Conservation (phyloP, 768 basidiomycete species). For the Floccularia luteovirens region DNA sequence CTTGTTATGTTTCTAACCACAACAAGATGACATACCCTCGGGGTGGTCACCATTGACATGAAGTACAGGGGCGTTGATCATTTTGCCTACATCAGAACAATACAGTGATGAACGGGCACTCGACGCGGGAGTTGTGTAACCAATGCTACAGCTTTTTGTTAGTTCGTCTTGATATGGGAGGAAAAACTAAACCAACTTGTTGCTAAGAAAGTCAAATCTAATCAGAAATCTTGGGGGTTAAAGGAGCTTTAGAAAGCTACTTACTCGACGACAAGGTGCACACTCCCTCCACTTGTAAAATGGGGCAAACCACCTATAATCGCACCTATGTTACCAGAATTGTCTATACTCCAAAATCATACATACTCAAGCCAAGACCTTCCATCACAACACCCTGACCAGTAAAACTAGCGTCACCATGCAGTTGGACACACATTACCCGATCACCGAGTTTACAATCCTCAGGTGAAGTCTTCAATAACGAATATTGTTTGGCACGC, state of each 20-base stretch:
- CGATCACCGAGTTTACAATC: constrained; percentile 54
- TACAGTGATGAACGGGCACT: constrained; percentile 81
- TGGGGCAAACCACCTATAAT: constrained; percentile 75
- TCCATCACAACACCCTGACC: constrained; percentile 93
- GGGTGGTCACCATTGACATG: constrained; percentile 92
- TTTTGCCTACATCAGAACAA: constrained; percentile 84
- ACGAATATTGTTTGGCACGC: constrained; percentile 81
- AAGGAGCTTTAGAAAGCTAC: constrained; percentile 16
- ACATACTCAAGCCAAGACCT: constrained; percentile 70
- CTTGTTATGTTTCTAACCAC: neutral
- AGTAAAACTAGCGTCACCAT: constrained; percentile 88
- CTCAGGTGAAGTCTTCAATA: constrained; percentile 57
- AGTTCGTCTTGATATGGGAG: neutral
- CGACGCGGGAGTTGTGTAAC: constrained; percentile 86
- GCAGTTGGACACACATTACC: constrained; percentile 85
- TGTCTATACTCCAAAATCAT: neutral
- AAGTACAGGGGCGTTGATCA: constrained; percentile 82
- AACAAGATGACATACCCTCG: constrained; percentile 43
- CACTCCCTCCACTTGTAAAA: constrained; percentile 84
- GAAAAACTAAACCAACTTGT: constrained; percentile 36
- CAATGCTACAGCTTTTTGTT: constrained; percentile 49
- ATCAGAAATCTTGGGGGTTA: too few species aligned
- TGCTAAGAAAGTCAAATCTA: constrained; percentile 24
- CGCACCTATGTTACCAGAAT: neutral
- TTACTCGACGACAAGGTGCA: constrained; percentile 88